Percentiles rank a stretch among this genome's conserved stretches.
phyloP scores from a whole-genome alignment of 2,329 filamentous ascomycete species.

The Scortechinia acanthostroma region DNA sequence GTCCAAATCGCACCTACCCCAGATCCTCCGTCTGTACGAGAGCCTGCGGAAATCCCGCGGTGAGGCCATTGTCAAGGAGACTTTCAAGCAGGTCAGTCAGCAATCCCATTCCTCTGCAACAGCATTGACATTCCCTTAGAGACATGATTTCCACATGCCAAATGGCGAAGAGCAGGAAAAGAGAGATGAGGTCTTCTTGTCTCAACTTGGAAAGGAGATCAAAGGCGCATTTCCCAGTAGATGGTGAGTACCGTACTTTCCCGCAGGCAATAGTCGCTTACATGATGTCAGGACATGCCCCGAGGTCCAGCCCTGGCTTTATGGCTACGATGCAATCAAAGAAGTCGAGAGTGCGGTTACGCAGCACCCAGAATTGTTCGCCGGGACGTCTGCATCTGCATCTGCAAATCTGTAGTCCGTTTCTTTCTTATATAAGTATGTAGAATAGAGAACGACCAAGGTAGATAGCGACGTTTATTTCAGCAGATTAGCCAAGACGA shows the following conservation, averaged over 20 bases:
- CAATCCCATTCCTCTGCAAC: neutral
- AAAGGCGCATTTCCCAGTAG: slow-evolving; percentile 1
- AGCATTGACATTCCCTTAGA: neutral
- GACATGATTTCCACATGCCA: slow-evolving; percentile 4
- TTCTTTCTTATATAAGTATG: too few relatives aligned
- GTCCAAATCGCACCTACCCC: slow-evolving; percentile 2
- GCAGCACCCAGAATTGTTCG: neutral
- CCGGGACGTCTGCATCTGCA: too few relatives aligned
- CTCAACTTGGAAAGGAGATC: neutral
- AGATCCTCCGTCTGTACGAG: neutral
- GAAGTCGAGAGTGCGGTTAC: neutral
- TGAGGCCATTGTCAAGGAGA: slow-evolving; percentile 2
- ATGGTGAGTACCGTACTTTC: neutral
- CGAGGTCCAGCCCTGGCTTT: neutral
- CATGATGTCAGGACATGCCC: neutral
- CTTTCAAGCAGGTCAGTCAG: slow-evolving; percentile 5
- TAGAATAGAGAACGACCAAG: too few relatives aligned
- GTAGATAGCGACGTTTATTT: too few relatives aligned
- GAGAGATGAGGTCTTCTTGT: neutral
- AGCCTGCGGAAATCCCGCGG: neutral
- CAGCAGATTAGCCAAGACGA: too few relatives aligned
- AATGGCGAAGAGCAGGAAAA: slow-evolving; percentile 4
- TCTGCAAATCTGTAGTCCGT: too few relatives aligned
- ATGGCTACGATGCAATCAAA: neutral
- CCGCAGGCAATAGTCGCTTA: neutral